Base-by-base conservation (phyloP, 2,329 filamentous ascomycete species). In the Grosmannia penicillata region DNA sequence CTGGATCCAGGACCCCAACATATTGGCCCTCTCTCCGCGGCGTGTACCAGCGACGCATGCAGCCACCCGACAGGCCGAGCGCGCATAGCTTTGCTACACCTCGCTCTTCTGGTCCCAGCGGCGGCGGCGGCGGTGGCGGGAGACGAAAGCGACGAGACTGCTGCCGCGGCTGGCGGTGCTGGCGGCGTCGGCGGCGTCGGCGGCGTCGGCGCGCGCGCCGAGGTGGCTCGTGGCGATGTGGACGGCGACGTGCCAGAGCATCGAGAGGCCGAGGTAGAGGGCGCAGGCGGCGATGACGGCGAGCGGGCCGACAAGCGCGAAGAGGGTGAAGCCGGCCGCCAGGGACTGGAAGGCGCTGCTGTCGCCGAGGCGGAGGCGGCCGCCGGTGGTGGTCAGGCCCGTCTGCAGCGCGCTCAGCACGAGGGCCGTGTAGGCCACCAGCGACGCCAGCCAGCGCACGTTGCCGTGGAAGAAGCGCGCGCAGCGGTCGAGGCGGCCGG, bases 371-470 rank as follows among this genome's bases (percentile, higher is more conserved):
- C 33, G 32, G 2, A n/a, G n/a, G n/a, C n/a, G n/a, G n/a, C n/a
- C n/a, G n/a, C n/a, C n/a, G n/a, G 55, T 43, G 0, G 57, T 63
- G 3, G 56, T 53, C 10, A 68, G 48, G 1, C 61, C 63, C 11
- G 68, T 61, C 49, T 70, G 66, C 61, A 70, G 65, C 0, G 65
- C 65, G 3, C 60, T 60, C 24, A 71, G 51, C 15, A 67, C 53
- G 14, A 70, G 45, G 28, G 56, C 58, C 17, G 67, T 46, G 44
- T 62, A 69, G 3, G 58, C 58, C 4, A 59, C 56, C 2, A 56
- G 47, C 8, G 55, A 50, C 1, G 60, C 51, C 2, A 69, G 43
- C 56, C 50, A 59, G 15, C 52, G 51, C 18, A 67, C 57, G 42
- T 67, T 63, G 25, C 61, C 51, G 11, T 51, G 50, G 31, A 68